These are phyloP conservation scores for Alectoria sarmentosa DNA, from an alignment of 495 filamentous ascomycete species.

Conservation along the genomic window DNA sequence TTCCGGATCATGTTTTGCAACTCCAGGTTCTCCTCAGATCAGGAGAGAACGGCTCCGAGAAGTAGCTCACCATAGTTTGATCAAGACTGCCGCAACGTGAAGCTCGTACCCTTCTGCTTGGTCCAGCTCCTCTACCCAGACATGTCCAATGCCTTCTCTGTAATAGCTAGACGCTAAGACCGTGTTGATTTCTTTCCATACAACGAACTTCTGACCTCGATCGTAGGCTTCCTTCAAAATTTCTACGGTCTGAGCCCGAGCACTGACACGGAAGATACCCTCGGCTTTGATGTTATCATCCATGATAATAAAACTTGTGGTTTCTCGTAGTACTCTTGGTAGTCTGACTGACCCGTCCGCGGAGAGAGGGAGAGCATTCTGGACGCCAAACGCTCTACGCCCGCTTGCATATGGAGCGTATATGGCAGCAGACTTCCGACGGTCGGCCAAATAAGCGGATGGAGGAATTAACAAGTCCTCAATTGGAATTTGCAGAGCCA, in stretches of 20 bases:
- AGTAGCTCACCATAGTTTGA: conserved; percentile 52
- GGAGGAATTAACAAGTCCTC: conserved; percentile 45
- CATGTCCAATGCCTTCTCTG: conserved; percentile 27
- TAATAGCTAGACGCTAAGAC: conserved; percentile 27
- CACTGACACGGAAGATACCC: conserved; percentile 46
- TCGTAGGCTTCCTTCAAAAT: conserved; percentile 48
- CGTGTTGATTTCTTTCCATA: conserved; percentile 39
- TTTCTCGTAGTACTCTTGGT: conserved; percentile 45
- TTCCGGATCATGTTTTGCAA: no score
- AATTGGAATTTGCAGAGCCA: conserved; percentile 44
- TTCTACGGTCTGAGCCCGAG: conserved; percentile 40
- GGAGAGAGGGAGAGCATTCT: conserved; percentile 36
- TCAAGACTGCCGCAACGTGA: conserved; percentile 42
- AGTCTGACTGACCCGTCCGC: conserved; percentile 36
- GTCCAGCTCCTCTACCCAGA: conserved; percentile 34
- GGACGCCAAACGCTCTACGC: conserved; percentile 36
- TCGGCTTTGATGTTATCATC: conserved; percentile 38
- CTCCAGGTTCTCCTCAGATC: no score
- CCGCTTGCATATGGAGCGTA: conserved; percentile 43
- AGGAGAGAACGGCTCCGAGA: no score
- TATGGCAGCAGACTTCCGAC: conserved; percentile 41
- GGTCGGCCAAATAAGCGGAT: conserved; percentile 45
- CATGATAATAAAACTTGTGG: conserved; percentile 43
- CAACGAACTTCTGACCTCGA: conserved; percentile 43
- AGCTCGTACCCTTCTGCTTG: conserved; percentile 44